Base-by-base conservation (phyloP, 1,284 basidiomycete species). In the Pseudozyma sp. region DNA sequence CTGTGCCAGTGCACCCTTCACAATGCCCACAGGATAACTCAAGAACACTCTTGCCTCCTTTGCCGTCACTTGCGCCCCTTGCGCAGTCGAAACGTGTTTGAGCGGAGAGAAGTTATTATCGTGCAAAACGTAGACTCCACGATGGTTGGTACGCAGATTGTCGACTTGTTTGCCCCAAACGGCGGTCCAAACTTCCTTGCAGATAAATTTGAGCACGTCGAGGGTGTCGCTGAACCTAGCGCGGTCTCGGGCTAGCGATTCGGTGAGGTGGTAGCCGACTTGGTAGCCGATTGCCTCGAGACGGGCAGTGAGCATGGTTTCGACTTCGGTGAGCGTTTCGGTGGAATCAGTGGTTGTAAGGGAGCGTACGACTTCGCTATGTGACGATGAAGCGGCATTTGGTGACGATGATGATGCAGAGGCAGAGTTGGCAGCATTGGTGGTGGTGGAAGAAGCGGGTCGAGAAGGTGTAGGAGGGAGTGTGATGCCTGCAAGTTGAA, bases 161-260 rank as follows among this genome's bases (percentile, higher is more conserved):
- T 97, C 95, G 1, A 97, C 93, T 85, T 97, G 95, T 83, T 96
- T 95, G 63, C 93, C 92, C 92, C 92, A 95, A 60, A 90, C 91
- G 4, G 90, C 88, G 0, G 88, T 88, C 93, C 93, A 95, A n/a
- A 97, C 87, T 70, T 97, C 95, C 84, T 97, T 97, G 87, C 95
- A 97, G 68, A 97, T 89, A 82, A 97, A 97, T 85, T 97, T 97
- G 86, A 97, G 91, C 14, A 90, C 91, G 77, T 97, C 95, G 10
- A 97, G 88, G 1, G 94, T 93, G 77, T 95, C 92, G 0, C 89
- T 86, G 74, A 96, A 92, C 48, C 92, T 88, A 36, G 90, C 87
- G 68, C 91, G 88, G 64, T 93, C 91, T 35, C 91, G 89, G 78
- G 90, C 91, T 65, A 96, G 85, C 67, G 93, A 88, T 87, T 96